Base-by-base conservation (phyloP, 441 rosid genomes). In the Erodium trifolium region DNA sequence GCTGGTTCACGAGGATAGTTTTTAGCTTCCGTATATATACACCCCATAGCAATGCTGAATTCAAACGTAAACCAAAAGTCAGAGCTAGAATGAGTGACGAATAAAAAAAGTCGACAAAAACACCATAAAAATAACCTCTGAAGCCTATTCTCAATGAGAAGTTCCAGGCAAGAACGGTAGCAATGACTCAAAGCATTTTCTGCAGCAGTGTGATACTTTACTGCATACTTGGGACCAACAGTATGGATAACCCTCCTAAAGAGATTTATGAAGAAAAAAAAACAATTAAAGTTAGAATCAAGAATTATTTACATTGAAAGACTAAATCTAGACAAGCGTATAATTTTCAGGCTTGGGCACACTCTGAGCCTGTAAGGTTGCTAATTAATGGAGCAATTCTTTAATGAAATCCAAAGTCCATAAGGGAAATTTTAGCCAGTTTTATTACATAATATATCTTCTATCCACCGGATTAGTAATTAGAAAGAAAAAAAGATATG, bases 1-100 rank as follows among this genome's bases (percentile, higher is more conserved):
- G 99, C 99, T 71, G 98, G 98, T 86, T 94, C 99, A 49, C 99
- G 92, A 45, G 99, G 99, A 82, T 94, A 94, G 75, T 89, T 92
- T 80, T 94, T 94, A 65, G 96, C 80, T 51, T 94, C 98, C 17
- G 98, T 83, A 74, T 94, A 94, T 87, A 94, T 94, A 79, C 99
- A 94, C 47, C 86, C 97, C 96, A 87, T 87, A 9, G 97, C 98
- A 66, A 94, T 89, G 83, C 99, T 94, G 91, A 76, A 81, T 63
- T 67, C 43, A 67, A 67, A 77, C 53, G 51, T 55, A 72, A 82
- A 75, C 66, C 34, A 74, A 68, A 81, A 76, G 59, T 71, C 70
- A 83, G 59, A 66, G 11, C 49, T 3, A 14, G 29, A 66, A 64
- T 13, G 67, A 77, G 43, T 27, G 34, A 66, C 64, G 68, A 45